Evolutionary conservation across 2,329 filamentous ascomycete genomes (phyloP).

Genomic region (Fusarium staphyleae): DNA sequence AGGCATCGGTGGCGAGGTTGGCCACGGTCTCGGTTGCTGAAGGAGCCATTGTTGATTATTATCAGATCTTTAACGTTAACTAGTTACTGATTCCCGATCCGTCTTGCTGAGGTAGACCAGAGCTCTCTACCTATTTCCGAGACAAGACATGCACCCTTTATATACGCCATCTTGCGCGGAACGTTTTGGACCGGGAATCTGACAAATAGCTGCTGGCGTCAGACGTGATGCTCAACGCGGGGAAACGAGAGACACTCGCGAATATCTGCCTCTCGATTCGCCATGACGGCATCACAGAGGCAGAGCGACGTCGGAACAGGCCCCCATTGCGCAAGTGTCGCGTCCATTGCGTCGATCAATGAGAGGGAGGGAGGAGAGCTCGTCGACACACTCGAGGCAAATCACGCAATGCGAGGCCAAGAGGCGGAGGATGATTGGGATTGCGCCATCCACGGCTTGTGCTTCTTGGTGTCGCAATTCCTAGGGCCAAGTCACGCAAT

Average conservation of each 20-base stretch:
- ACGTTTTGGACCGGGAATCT: constrained; percentile 15
- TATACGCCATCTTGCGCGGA: constrained; percentile 20
- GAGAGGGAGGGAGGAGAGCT: background rate
- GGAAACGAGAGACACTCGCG: constrained; percentile 5
- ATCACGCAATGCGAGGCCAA: constrained; percentile 36
- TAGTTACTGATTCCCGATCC: background rate
- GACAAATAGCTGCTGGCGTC: constrained; percentile 15
- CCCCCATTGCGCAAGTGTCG: constrained; percentile 29
- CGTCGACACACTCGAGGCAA: background rate
- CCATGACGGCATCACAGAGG: background rate
- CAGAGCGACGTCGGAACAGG: constrained; percentile 4
- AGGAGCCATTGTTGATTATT: constrained; percentile 30
- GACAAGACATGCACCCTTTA: constrained; percentile 11
- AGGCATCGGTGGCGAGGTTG: constrained; percentile 15
- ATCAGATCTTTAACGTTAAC: background rate
- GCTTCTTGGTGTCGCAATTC: constrained; percentile 35
- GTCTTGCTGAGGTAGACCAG: background rate
- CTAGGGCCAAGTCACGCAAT: constrained; percentile 40
- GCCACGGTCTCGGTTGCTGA: constrained; percentile 36
- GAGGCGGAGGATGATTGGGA: no score
- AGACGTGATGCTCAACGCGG: constrained; percentile 5
- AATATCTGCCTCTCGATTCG: constrained; percentile 14
- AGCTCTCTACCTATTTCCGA: background rate
- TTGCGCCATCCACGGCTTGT: constrained; percentile 35
- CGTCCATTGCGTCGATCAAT: constrained; percentile 12